These are phyloP conservation scores for Nemania sp. DNA, from an alignment of 2,329 filamentous ascomycete genomes.

Conservation along the genomic window DNA sequence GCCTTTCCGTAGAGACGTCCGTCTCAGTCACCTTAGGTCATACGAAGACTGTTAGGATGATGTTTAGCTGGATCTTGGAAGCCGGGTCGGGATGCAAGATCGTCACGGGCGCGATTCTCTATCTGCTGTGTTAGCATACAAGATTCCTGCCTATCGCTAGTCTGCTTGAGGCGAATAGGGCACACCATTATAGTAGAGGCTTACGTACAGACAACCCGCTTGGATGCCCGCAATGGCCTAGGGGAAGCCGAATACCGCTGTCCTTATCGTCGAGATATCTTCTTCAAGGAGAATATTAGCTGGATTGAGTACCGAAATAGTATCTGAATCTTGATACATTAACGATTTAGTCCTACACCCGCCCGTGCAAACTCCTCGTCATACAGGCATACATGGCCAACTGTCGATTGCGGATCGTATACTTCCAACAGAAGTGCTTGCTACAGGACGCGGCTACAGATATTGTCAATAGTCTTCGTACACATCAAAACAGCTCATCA, in stretches of 20 bases:
- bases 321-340: slow-evolving; percentile 65
- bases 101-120: slow-evolving; percentile 58
- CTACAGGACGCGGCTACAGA: slow-evolving; percentile 62
- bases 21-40: slow-evolving; percentile 63
- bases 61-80: slow-evolving; percentile 60
- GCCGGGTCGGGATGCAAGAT: slow-evolving; percentile 59
- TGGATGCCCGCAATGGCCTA: slow-evolving; percentile 64
- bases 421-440: slow-evolving; percentile 61
- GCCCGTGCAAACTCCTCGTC: slow-evolving; percentile 59
- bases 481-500: slow-evolving; percentile 58
- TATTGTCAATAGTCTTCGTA: slow-evolving; percentile 59
- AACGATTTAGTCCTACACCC: slow-evolving; percentile 59
- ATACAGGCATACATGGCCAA: slow-evolving; percentile 61
- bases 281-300: slow-evolving; percentile 54
- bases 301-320: slow-evolving; percentile 60
- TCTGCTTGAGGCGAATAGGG: slow-evolving; percentile 46
- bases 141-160: not conserved
- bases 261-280: slow-evolving; percentile 57
- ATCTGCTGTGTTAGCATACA: slow-evolving; percentile 5
- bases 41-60: slow-evolving; percentile 60
- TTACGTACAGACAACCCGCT: slow-evolving; percentile 60
- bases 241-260: slow-evolving; percentile 59
- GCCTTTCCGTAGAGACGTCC: slow-evolving; percentile 62
- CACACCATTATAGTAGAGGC: slow-evolving; percentile 59
- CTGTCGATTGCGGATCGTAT: slow-evolving; percentile 58